Percentiles rank a stretch among this genome's conserved stretches.
phyloP scores from a whole-genome alignment of 257 asterid species.

The Solanum piurae region DNA sequence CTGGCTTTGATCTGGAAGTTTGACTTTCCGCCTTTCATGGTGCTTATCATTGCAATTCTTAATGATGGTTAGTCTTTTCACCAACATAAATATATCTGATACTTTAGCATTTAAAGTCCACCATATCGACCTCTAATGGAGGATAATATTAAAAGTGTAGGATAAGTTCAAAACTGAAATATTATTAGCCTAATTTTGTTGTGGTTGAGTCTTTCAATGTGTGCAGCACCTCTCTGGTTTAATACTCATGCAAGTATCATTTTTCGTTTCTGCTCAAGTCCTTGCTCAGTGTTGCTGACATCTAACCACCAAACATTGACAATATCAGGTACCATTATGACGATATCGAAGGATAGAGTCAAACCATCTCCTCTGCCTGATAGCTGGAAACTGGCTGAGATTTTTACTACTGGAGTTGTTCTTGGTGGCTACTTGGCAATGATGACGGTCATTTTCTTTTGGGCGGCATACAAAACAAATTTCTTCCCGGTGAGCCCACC shows the following conservation, averaged over 20 bases:
- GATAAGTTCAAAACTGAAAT: background rate
- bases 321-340: conserved; percentile 28
- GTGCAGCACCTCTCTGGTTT: background rate
- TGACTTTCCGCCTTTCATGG: conserved; percentile 99
- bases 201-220: background rate
- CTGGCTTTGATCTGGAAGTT: conserved; percentile 91
- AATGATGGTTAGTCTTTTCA: conserved; percentile 59
- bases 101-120: background rate
- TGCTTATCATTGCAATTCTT: conserved; percentile 94
- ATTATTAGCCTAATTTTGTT: background rate
- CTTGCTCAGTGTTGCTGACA: background rate
- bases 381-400: conserved; percentile 37
- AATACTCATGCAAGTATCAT: background rate
- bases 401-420: conserved; percentile 25
- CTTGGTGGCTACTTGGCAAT: conserved; percentile 28
- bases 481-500: conserved; percentile 68
- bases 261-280: background rate
- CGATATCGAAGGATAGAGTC: conserved; percentile 32
- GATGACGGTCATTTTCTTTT: conserved; percentile 80
- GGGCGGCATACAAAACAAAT: conserved; percentile 85
- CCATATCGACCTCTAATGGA: background rate
- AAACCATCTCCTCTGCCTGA: conserved; percentile 34
- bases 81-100: background rate
- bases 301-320: background rate
- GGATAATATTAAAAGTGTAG: background rate